A percentile compares a stretch with the other conserved stretches of the same genome.
These are phyloP conservation scores for Gossypium anomalum DNA, from an alignment of 345 rosid genomes.

Conservation along the genomic window DNA sequence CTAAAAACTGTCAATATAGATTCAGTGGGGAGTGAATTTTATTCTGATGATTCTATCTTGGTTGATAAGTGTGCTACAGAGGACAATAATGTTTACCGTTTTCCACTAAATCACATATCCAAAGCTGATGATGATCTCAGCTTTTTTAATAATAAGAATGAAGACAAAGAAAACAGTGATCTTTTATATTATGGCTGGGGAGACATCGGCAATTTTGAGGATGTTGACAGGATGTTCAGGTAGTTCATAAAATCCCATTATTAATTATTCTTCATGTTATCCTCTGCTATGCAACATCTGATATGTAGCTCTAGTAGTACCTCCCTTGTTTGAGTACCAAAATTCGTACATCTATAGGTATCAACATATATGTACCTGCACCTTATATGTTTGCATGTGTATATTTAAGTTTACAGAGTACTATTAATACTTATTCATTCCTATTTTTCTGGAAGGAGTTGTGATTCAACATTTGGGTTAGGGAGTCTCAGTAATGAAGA, in stretches of 20 bases:
- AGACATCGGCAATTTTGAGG: conserved; percentile 89
- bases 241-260: conserved; percentile 18
- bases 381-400: not conserved
- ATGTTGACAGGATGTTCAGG: conserved; percentile 91
- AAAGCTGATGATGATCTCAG: conserved; percentile 47
- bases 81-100: conserved; percentile 33
- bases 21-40: conserved; percentile 30
- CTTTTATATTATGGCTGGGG: conserved; percentile 73
- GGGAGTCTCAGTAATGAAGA: conserved; percentile 61
- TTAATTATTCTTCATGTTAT: not conserved
- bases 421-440: not conserved
- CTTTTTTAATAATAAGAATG: conserved; percentile 46
- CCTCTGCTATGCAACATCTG: not conserved
- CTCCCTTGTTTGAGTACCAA: not conserved
- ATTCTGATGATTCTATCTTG: conserved; percentile 37
- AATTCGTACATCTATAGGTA: not conserved
- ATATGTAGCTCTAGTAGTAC: not conserved
- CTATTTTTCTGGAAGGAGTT: conserved; percentile 48
- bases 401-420: not conserved
- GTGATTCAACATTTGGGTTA: conserved; percentile 75
- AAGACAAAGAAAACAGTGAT: conserved; percentile 57
- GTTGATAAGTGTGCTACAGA: conserved; percentile 35
- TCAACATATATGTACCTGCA: not conserved
- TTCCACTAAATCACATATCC: conserved; percentile 47
- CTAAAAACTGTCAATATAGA: conserved; percentile 32